Conservation (phyloP, 2,329 filamentous ascomycete genomes). For the Aureobasidium vineae region DNA sequence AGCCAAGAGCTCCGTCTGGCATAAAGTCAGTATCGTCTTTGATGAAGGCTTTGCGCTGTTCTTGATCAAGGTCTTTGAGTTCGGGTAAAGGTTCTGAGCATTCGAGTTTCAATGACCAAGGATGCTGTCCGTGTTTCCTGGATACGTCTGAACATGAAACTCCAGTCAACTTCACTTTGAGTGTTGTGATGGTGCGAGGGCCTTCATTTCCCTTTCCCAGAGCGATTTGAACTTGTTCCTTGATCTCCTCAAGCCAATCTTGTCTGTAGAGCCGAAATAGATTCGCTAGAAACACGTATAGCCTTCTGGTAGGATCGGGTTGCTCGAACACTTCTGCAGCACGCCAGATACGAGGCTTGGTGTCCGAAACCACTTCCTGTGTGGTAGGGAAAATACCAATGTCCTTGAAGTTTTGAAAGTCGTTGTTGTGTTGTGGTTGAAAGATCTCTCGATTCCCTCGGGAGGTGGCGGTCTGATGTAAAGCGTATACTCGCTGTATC, state of each 20-base stretch:
- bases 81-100: background rate
- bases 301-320: background rate
- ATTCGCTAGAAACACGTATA: background rate
- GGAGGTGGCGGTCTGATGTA: background rate
- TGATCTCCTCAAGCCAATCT: constrained; percentile 2
- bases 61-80: constrained; percentile 5
- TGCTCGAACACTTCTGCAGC: background rate
- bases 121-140: constrained; percentile 1
- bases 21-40: background rate
- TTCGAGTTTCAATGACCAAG: background rate
- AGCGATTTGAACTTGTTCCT: background rate
- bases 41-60: constrained; percentile 1
- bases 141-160: background rate
- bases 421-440: constrained; percentile 11
- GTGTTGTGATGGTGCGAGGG: background rate
- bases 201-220: background rate
- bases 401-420: constrained; percentile 4
- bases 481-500: background rate
- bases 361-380: background rate
- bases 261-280: constrained; percentile 1
- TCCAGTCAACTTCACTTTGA: background rate
- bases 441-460: background rate
- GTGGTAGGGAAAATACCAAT: background rate
- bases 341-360: background rate
- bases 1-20: background rate